Conservation (phyloP, 2,329 filamentous ascomycete genomes). For the Fusarium humuli region DNA sequence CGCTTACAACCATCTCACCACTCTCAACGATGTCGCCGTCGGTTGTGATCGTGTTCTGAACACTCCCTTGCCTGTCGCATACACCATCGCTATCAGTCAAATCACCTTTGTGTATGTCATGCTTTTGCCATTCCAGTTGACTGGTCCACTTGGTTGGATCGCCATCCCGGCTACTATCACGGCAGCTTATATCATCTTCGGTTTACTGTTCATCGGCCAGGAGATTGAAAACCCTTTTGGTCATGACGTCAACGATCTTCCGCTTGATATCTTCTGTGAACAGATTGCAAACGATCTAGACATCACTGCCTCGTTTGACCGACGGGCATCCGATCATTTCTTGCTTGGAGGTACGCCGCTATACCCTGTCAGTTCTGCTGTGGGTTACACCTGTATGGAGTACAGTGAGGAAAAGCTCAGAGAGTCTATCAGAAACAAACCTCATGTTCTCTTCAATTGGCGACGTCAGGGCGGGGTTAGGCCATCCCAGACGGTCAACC, state of each 20-base stretch:
- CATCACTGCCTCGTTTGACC: slow-evolving; percentile 69
- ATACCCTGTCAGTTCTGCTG: slow-evolving; percentile 62
- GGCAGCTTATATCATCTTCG: slow-evolving; percentile 85
- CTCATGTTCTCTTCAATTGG: slow-evolving; percentile 51
- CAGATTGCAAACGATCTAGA: slow-evolving; percentile 81
- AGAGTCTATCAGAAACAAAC: slow-evolving; percentile 55
- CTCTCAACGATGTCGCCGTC: slow-evolving; percentile 77
- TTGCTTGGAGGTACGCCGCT: slow-evolving; percentile 57
- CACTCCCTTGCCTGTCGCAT: slow-evolving; percentile 84
- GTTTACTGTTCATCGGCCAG: slow-evolving; percentile 77
- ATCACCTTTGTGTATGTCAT: slow-evolving; percentile 88
- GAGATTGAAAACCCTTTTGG: slow-evolving; percentile 91
- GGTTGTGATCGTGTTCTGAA: slow-evolving; percentile 82
- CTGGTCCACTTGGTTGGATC: slow-evolving; percentile 72
- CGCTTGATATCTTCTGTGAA: slow-evolving; percentile 79
- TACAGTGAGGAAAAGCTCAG: slow-evolving; percentile 54
- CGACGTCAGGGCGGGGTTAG: not conserved
- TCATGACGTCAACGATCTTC: slow-evolving; percentile 83
- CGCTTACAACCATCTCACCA: slow-evolving; percentile 69
- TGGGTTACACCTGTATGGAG: slow-evolving; percentile 53
- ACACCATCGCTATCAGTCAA: slow-evolving; percentile 85
- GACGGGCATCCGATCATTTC: slow-evolving; percentile 47
- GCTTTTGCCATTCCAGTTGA: slow-evolving; percentile 84
- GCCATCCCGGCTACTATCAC: slow-evolving; percentile 80
- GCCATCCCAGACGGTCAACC: not conserved